phyloP scores from a whole-genome alignment of 2,329 filamentous ascomycete genomes.

The Cladobotryum mycophilum region DNA sequence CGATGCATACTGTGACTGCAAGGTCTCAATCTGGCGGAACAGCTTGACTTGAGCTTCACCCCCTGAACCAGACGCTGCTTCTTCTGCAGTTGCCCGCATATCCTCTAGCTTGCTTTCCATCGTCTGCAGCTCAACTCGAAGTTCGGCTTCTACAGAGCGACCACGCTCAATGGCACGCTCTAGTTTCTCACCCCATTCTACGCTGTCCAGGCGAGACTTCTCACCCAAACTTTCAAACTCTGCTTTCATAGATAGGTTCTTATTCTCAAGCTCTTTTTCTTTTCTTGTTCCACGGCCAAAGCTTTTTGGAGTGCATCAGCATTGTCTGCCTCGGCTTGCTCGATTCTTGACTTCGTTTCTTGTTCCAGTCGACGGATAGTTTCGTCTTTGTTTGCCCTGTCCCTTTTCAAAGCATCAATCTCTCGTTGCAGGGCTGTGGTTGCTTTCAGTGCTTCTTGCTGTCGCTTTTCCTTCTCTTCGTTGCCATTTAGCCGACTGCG shows the following conservation, averaged over 20 bases:
- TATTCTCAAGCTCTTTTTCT: slow-evolving; percentile 48
- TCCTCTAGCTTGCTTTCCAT: slow-evolving; percentile 88
- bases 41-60: slow-evolving; percentile 86
- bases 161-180: slow-evolving; percentile 66
- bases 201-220: slow-evolving; percentile 61
- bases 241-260: slow-evolving; percentile 59
- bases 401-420: slow-evolving; percentile 39
- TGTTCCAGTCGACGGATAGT: slow-evolving; percentile 62
- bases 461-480: slow-evolving; percentile 49
- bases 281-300: slow-evolving; percentile 59
- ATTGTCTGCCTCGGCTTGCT: slow-evolving; percentile 59
- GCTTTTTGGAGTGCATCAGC: slow-evolving; percentile 61
- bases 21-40: slow-evolving; percentile 85
- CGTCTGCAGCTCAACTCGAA: slow-evolving; percentile 68
- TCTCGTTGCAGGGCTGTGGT: slow-evolving; percentile 43
- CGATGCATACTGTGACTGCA: slow-evolving; percentile 91
- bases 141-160: slow-evolving; percentile 63
- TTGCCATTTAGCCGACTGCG: slow-evolving; percentile 43
- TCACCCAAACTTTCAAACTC: slow-evolving; percentile 73
- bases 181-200: slow-evolving; percentile 66
- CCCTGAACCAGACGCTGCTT: slow-evolving; percentile 74
- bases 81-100: slow-evolving; percentile 78
- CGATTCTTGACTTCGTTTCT: slow-evolving; percentile 62
- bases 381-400: slow-evolving; percentile 52
- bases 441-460: slow-evolving; percentile 44